Conservation (phyloP, 2,329 filamentous ascomycete species). For the Xylaria sp. region DNA sequence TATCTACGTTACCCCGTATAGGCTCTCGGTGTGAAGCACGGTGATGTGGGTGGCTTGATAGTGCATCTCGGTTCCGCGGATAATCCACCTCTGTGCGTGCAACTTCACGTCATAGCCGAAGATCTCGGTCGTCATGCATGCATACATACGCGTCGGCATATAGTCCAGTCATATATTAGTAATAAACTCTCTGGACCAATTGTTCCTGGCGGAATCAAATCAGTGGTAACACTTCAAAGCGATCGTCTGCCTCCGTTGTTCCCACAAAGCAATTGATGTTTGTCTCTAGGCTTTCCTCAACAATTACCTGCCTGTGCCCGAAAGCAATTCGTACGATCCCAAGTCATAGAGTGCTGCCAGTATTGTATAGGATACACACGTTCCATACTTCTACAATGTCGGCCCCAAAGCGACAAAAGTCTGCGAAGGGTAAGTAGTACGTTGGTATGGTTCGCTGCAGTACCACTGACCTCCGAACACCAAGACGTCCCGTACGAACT, state of each 20-base stretch:
- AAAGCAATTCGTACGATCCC: no score
- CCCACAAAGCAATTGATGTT: background rate
- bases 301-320: background rate
- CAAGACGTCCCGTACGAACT: constrained; percentile 65
- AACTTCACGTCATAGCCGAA: constrained; percentile 10
- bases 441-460: background rate
- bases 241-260: background rate
- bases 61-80: background rate
- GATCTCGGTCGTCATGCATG: constrained; percentile 7
- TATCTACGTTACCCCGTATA: background rate
- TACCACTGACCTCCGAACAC: background rate
- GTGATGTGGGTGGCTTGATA: background rate
- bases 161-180: no score
- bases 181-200: no score
- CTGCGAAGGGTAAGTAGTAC: constrained; percentile 47
- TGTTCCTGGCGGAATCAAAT: no score
- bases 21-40: background rate
- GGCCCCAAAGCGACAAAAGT: constrained; percentile 52
- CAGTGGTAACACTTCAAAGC: no score
- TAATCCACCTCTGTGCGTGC: constrained; percentile 3
- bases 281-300: background rate
- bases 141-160: background rate
- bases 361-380: background rate
- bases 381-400: constrained; percentile 38
- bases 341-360: background rate